phyloP scores from a whole-genome alignment of 2,329 filamentous ascomycete genomes.

The Pseudonectria buxi region DNA sequence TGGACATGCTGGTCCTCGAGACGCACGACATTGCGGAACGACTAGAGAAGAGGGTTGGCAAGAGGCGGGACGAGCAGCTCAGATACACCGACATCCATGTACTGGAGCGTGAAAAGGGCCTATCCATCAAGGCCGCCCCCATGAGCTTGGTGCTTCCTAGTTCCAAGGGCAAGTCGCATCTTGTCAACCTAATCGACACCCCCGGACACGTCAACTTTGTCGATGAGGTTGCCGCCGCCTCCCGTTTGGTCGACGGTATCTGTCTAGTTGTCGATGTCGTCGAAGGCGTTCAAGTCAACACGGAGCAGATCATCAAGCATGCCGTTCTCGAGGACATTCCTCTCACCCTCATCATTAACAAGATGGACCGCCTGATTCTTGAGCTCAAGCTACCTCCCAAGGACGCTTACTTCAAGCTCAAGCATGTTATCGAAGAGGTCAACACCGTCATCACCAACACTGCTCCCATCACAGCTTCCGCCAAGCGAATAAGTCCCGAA shows the following conservation, averaged over 20 bases:
- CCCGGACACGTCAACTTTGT: constrained; percentile 98
- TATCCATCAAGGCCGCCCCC: constrained; percentile 88
- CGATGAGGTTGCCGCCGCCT: constrained; percentile 85
- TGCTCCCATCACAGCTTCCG: constrained; percentile 72
- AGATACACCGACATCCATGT: constrained; percentile 91
- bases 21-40: constrained; percentile 81
- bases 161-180: constrained; percentile 87
- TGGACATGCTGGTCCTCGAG: constrained; percentile 96
- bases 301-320: constrained; percentile 95
- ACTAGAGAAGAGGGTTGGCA: constrained; percentile 74
- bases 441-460: constrained; percentile 92
- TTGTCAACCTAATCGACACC: constrained; percentile 92
- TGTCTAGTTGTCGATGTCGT: constrained; percentile 93
- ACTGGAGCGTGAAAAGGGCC: constrained; percentile 78
- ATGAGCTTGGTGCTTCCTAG: constrained; percentile 90
- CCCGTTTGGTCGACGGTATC: constrained; percentile 84
- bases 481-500: constrained; percentile 80
- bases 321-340: constrained; percentile 85
- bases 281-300: constrained; percentile 97
- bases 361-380: constrained; percentile 90
- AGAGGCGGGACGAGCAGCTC: constrained; percentile 78
- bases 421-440: constrained; percentile 97
- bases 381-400: constrained; percentile 90
- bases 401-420: constrained; percentile 98
- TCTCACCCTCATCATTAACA: constrained; percentile 87